Base-by-base conservation (phyloP, 2,329 filamentous ascomycete species). In the Atkinsonella texensis region DNA sequence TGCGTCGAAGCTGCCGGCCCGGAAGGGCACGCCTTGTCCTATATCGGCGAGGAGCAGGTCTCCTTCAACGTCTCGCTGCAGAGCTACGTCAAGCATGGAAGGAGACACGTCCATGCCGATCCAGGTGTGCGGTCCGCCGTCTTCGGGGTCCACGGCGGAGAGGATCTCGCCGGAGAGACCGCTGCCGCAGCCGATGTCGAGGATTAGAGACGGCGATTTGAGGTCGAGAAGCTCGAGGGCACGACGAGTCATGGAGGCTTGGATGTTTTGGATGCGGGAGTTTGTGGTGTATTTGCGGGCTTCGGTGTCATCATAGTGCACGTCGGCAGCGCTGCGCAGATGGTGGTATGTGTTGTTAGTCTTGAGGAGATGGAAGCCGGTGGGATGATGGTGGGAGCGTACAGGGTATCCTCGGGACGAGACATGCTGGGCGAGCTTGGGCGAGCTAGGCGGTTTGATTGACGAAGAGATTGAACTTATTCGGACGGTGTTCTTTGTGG, bases 281-380 rank as follows among this genome's bases (percentile, higher is more conserved):
- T 84, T 91, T 4, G 91, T 96, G 9, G 93, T 97, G 75, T 98
- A 98, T 76, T 97, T 97, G 66, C 87, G 85, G 33, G 93, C 91
- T 75, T 96, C 91, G 68, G 77, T 76, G 72, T 97, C 91, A 75
- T 96, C 85, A 78, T 98, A 98, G 75, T 95, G 94, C 65, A 97
- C 85, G 72, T 98, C 93, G 58, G 93, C 91, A 48, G 90, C 88
- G 65, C 89, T 94, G 67, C 51, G 2, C 15, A 38, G 35, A 31
- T 11, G 33, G 23, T 39, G n/a, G 43, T 20, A 15, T 33, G n/a
- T 12, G 17, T 47, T 23, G 17, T 49, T 23, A 38, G 38, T 42
- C 31, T 11, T 42, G 31, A 31, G 40, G 0, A n/a, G n/a, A n/a
- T 11, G 15, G 17, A 20, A 20, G 20, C 15, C 13, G 38, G 28